A percentile compares a stretch with the other conserved stretches of the same genome.
Evolutionary conservation across 2,329 filamentous ascomycete species (phyloP).

Genomic region (Aspergillus niger): DNA sequence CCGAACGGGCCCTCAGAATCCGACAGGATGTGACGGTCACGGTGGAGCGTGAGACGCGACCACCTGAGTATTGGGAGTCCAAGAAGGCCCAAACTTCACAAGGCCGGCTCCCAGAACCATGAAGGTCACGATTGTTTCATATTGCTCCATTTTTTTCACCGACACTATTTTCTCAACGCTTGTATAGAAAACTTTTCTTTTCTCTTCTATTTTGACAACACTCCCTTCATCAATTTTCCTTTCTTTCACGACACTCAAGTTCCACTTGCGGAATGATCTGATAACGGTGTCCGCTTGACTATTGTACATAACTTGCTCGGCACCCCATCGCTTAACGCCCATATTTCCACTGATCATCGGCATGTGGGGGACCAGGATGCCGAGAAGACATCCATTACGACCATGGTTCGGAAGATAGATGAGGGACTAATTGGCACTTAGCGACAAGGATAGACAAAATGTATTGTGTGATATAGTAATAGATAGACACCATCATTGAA

Average conservation of each 20-base stretch:
- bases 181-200: background rate
- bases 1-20: slow-evolving; percentile 40
- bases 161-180: background rate
- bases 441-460: slow-evolving; percentile 1
- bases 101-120: slow-evolving; percentile 11
- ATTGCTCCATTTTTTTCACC: background rate
- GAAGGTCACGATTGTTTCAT: slow-evolving; percentile 6
- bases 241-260: background rate
- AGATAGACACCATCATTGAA: background rate
- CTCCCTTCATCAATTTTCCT: background rate
- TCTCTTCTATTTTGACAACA: background rate
- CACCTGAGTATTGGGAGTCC: slow-evolving; percentile 16
- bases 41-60: slow-evolving; percentile 22
- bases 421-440: background rate
- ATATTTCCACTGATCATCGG: slow-evolving; percentile 1
- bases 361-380: background rate
- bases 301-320: background rate
- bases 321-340: background rate
- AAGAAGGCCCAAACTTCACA: background rate
- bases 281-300: background rate
- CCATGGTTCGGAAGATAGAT: background rate
- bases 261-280: background rate
- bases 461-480: background rate
- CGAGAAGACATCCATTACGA: background rate
- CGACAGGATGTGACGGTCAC: slow-evolving; percentile 43